phyloP scores from a whole-genome alignment of 129 eudicot species.

The Artemisia tridentata region DNA sequence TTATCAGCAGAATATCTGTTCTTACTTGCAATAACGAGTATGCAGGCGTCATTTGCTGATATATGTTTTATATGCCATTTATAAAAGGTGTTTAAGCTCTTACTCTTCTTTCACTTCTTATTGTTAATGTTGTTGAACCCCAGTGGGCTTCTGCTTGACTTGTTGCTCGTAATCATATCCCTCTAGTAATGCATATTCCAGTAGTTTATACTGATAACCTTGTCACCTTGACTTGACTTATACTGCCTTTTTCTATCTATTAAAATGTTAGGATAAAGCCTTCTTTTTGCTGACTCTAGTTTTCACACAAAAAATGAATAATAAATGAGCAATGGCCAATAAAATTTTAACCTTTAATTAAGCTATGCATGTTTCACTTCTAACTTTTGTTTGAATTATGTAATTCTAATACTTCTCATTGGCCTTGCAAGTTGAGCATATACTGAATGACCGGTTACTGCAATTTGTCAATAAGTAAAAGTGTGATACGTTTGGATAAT shows the following conservation, averaged over 20 bases:
- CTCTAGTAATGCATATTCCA: not conserved
- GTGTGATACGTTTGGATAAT: too few relatives aligned
- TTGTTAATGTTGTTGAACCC: not conserved
- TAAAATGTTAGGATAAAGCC: not conserved
- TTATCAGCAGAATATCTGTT: constrained; percentile 14
- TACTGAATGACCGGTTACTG: too few relatives aligned
- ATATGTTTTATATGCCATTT: not conserved
- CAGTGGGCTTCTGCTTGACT: constrained; percentile 12
- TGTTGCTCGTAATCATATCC: too few relatives aligned
- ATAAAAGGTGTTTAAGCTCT: not conserved
- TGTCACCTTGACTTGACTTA: not conserved
- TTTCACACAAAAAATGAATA: not conserved
- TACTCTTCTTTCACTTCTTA: not conserved
- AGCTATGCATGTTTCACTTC: too few relatives aligned
- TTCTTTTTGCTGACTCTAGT: not conserved
- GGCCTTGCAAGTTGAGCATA: too few relatives aligned
- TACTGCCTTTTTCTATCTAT: not conserved
- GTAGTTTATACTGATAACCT: not conserved
- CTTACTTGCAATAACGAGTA: constrained; percentile 4
- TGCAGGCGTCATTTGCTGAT: constrained; percentile 15
- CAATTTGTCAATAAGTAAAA: too few relatives aligned
- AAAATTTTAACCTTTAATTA: too few relatives aligned
- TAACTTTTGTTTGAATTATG: too few relatives aligned
- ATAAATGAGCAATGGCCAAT: not conserved
- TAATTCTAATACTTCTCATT: too few relatives aligned